Base-by-base conservation (phyloP, 2,329 filamentous ascomycete genomes). In the Neonectria coccinea region DNA sequence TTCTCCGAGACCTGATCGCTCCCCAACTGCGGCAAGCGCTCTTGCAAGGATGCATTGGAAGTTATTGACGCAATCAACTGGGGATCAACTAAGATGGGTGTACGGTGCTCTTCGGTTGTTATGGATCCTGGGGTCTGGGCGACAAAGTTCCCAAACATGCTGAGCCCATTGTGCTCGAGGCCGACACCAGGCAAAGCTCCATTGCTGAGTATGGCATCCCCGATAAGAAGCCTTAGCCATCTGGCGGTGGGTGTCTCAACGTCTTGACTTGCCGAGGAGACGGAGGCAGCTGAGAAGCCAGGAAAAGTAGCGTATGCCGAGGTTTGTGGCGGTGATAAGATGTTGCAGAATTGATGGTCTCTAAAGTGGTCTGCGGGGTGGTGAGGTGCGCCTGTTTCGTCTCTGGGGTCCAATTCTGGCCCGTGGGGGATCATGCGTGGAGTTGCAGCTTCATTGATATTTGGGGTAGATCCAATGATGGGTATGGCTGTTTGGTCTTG, bases 141-240 rank as follows among this genome's bases (percentile, higher is more conserved):
- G 14, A 41, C 14, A n/a, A 51, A 56, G 18, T 56, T 58, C 12
- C 59, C 45, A 14, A 65, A 48, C 31, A 59, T 56, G n/a, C 52
- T 16, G 2, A 48, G 22, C 3, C 48, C 45, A 10, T 39, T 51
- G 5, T 18, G 16, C 12, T 41, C 27, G 33, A 59, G 54, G 16
- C 42, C 42, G 14, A 52, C n/a, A 2, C 50, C 48, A 4, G 22
- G n/a, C 2, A 61, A 9, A 5, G 39, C 12, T 12, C 50, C 55
- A 50, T 62, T 20, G 18, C 47, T 44, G 5, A 59, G 18, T 9
- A 47, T 36, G 2, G 63, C 63, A n/a, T 65, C 63, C n/a, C 59
- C 59, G 11, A 65, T 50, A 1, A 73, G 59, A 12, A 73, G 63
- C 20, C 61, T 70, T 3, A 73, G 59, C 70, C 71, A 73, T n/a